Percentiles rank a stretch among this genome's conserved stretches.
phyloP scores from a whole-genome alignment of 1,139 yeast species.

The Suhomyces taliae region DNA sequence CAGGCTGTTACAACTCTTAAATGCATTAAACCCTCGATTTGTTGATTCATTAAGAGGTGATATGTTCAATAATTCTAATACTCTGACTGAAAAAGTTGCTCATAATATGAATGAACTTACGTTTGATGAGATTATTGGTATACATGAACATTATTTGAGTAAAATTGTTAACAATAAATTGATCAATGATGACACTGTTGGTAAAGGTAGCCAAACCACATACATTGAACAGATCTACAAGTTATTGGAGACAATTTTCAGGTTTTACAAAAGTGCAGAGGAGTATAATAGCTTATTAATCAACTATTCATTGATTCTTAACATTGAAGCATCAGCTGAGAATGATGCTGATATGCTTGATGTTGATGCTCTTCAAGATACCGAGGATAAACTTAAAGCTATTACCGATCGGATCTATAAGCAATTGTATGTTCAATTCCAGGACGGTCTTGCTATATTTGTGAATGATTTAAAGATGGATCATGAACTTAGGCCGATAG shows the following conservation, averaged over 20 bases:
- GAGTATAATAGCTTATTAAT: constrained; percentile 40
- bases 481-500: constrained; percentile 25
- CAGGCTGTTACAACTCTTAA: constrained; percentile 14
- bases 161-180: constrained; percentile 43
- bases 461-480: constrained; percentile 33
- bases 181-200: constrained; percentile 33
- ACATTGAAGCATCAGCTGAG: constrained; percentile 24
- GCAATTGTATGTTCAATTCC: constrained; percentile 27
- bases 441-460: constrained; percentile 19
- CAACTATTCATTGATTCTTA: constrained; percentile 26
- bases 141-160: constrained; percentile 43
- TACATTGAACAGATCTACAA: constrained; percentile 48
- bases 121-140: constrained; percentile 47
- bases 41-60: constrained; percentile 7
- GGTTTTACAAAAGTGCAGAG: constrained; percentile 45
- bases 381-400: constrained; percentile 27
- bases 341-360: constrained; percentile 3
- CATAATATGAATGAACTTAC: constrained; percentile 27
- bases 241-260: constrained; percentile 41
- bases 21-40: constrained; percentile 15
- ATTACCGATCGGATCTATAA: constrained; percentile 26
- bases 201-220: constrained; percentile 39
- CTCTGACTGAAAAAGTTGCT: constrained; percentile 8
- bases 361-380: constrained; percentile 14
- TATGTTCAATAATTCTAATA: constrained; percentile 10